These are phyloP conservation scores for Syzygium aromaticum DNA, from an alignment of 345 rosid genomes.

Conservation along the genomic window DNA sequence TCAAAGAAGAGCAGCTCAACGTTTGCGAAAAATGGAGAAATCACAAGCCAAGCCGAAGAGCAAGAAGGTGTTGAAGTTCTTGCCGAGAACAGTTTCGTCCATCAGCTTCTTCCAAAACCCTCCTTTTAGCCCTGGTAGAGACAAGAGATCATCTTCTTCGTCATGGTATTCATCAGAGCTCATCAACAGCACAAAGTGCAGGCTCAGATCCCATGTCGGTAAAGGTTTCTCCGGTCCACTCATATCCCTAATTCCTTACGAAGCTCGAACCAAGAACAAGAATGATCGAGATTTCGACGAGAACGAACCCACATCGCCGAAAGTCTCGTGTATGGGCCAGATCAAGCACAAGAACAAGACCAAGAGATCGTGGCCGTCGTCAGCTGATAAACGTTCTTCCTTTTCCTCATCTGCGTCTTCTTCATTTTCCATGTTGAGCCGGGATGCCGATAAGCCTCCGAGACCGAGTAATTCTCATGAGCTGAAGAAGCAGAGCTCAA, in stretches of 20 bases:
- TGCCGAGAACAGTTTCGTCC: slow-evolving; percentile 34
- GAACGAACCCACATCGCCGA: slow-evolving; percentile 85
- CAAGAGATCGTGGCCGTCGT: neutral
- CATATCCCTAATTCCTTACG: slow-evolving; percentile 45
- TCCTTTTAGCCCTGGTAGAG: slow-evolving; percentile 63
- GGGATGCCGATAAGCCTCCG: neutral
- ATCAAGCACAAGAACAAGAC: slow-evolving; percentile 53
- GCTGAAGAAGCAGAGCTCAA: slow-evolving; percentile 11
- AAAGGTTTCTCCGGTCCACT: slow-evolving; percentile 60
- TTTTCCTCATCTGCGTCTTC: neutral
- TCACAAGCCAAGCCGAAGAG: slow-evolving; percentile 16
- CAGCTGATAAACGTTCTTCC: neutral
- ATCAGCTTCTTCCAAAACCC: slow-evolving; percentile 33
- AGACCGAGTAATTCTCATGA: neutral
- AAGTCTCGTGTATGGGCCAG: slow-evolving; percentile 88
- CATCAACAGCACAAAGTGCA: neutral
- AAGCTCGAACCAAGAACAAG: slow-evolving; percentile 37
- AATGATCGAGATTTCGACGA: slow-evolving; percentile 9
- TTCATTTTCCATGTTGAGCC: neutral
- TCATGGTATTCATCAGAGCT: neutral
- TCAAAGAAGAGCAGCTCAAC: neutral
- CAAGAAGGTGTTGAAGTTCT: slow-evolving; percentile 28
- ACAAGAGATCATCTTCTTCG: slow-evolving; percentile 11
- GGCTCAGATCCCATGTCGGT: slow-evolving; percentile 1
- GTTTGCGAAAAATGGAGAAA: neutral